Evolutionary conservation across 805 yeast genomes (phyloP).

Genomic region (Yarrowia yakushimensis): DNA sequence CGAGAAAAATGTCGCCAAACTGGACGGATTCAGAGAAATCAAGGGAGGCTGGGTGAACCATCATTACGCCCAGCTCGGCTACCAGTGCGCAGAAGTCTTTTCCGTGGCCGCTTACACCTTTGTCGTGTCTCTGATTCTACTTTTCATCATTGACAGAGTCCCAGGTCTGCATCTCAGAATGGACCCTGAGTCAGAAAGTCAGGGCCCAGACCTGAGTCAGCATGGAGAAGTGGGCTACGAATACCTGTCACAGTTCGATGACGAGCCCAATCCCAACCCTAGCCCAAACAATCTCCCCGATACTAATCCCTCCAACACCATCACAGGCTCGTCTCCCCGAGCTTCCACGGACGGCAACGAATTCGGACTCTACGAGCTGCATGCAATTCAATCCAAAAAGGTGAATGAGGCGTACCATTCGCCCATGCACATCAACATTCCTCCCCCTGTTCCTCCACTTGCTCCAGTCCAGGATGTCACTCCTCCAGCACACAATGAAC

Average conservation of each 20-base stretch:
- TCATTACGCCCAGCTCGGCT: constrained; percentile 77
- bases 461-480: not conserved
- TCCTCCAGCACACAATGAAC: not conserved
- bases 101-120: constrained; percentile 76
- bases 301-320: not conserved
- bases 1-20: not conserved
- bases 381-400: constrained; percentile 10
- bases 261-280: not conserved
- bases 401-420: not conserved
- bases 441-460: not conserved
- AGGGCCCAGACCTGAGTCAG: constrained; percentile 86
- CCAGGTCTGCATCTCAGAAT: constrained; percentile 82
- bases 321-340: not conserved
- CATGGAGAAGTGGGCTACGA: constrained; percentile 60
- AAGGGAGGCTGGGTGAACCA: constrained; percentile 86
- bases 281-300: too few species aligned
- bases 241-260: not conserved
- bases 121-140: constrained; percentile 62
- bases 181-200: constrained; percentile 77
- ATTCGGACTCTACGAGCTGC: constrained; percentile 10
- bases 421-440: not conserved
- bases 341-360: not conserved
- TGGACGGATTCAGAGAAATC: not conserved
- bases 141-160: constrained; percentile 63
- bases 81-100: constrained; percentile 76